A percentile compares a stretch with the other conserved stretches of the same genome.
phyloP scores from a whole-genome alignment of 306 rosid species.

The Fragaria nilgerrensis region DNA sequence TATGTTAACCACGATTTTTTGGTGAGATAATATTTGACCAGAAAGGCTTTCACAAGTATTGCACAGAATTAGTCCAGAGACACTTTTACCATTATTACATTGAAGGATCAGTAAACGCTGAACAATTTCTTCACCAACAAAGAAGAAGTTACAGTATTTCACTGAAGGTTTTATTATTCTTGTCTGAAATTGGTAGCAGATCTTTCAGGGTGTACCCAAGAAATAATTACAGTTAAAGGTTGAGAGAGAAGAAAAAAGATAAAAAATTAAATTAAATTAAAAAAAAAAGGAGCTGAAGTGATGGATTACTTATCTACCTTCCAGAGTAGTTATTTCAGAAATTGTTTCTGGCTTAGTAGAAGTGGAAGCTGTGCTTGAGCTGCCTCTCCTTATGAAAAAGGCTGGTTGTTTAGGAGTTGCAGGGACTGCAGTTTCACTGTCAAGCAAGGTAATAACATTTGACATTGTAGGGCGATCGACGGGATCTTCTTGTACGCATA shows the following conservation, averaged over 20 bases:
- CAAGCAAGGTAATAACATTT: constrained; percentile 40
- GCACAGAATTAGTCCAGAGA: no score
- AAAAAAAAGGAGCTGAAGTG: no score
- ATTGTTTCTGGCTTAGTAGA: constrained; percentile 23
- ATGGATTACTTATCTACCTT: constrained; percentile 30
- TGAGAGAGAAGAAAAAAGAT: background rate
- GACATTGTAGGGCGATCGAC: constrained; percentile 48
- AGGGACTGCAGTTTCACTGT: constrained; percentile 25
- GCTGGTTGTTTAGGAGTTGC: constrained; percentile 46
- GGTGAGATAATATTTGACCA: background rate
- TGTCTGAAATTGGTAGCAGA: background rate
- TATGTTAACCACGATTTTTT: no score
- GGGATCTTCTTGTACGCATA: constrained; percentile 56
- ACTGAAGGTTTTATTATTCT: background rate
- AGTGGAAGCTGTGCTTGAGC: constrained; percentile 32
- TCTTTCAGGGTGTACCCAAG: background rate
- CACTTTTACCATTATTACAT: no score
- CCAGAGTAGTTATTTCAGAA: constrained; percentile 21
- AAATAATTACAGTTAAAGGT: background rate
- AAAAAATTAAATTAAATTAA: no score
- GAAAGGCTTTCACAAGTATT: background rate
- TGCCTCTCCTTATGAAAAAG: constrained; percentile 21
- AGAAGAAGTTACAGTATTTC: background rate
- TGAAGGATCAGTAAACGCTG: background rate
- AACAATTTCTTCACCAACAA: background rate